Conservation (phyloP, 257 asterid species). For the Ophiorrhiza pumila region DNA sequence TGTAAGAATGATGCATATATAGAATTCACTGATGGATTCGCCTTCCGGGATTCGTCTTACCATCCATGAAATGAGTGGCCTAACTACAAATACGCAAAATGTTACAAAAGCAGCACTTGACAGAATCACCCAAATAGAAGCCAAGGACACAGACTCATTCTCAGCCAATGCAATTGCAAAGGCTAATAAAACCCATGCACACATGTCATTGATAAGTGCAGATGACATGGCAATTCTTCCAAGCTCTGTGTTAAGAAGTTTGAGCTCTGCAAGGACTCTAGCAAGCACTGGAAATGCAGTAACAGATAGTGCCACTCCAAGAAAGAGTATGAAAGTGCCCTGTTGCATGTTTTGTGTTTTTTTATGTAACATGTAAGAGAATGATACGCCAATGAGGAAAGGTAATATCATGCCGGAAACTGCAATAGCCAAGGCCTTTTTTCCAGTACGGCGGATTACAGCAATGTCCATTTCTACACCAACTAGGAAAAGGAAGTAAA, state of each 20-base stretch:
- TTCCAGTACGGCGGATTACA: slow-evolving; percentile 66
- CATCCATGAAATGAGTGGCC: slow-evolving; percentile 55
- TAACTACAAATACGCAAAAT: slow-evolving; percentile 48
- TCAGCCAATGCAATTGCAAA: slow-evolving; percentile 84
- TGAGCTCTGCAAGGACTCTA: slow-evolving; percentile 81
- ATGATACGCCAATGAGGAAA: slow-evolving; percentile 61
- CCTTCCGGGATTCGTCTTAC: slow-evolving; percentile 67
- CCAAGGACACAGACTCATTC: slow-evolving; percentile 52
- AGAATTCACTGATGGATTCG: slow-evolving; percentile 66
- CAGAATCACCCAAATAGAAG: slow-evolving; percentile 73
- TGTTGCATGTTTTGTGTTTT: slow-evolving; percentile 40
- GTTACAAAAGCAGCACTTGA: slow-evolving; percentile 56
- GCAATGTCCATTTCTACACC: slow-evolving; percentile 96
- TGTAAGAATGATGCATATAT: slow-evolving; percentile 62
- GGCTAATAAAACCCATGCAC: slow-evolving; percentile 81
- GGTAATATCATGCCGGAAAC: slow-evolving; percentile 76
- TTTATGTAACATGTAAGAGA: slow-evolving; percentile 54
- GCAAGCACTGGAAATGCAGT: slow-evolving; percentile 94
- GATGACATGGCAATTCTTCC: slow-evolving; percentile 88
- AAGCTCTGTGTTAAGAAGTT: slow-evolving; percentile 82
- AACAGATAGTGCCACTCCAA: slow-evolving; percentile 81
- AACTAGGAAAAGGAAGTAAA: slow-evolving; percentile 76
- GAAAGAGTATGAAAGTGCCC: slow-evolving; percentile 82
- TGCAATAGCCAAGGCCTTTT: slow-evolving; percentile 57
- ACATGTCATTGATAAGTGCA: slow-evolving; percentile 85